Evolutionary conservation across 257 asterid species (phyloP).

Genomic region (Solanum piurae): DNA sequence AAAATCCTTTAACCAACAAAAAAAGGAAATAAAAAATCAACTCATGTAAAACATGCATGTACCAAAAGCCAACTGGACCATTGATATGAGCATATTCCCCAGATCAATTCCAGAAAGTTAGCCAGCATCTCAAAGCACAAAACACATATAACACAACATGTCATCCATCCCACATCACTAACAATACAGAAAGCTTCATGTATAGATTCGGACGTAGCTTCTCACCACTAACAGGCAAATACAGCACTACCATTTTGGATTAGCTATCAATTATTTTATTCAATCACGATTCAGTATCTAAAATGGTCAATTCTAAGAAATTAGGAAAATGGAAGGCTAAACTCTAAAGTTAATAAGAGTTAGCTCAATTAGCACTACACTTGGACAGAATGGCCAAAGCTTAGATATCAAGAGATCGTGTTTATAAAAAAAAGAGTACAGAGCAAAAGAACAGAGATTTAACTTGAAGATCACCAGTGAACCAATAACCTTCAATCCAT

Average conservation of each 20-base stretch:
- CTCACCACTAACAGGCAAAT: background rate
- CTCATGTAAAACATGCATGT: background rate
- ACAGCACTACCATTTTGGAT: background rate
- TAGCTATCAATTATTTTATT: background rate
- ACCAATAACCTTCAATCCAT: background rate
- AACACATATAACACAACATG: background rate
- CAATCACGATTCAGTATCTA: background rate
- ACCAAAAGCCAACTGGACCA: background rate
- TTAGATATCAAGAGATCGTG: background rate
- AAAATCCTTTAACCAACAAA: background rate
- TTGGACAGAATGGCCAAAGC: background rate
- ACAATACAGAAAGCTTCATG: background rate
- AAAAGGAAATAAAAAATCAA: background rate
- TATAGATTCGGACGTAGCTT: background rate
- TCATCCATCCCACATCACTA: background rate
- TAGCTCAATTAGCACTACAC: background rate
- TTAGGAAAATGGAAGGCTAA: background rate
- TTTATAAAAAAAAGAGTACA: background rate
- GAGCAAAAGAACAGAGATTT: background rate
- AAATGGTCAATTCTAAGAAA: background rate
- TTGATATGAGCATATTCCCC: background rate
- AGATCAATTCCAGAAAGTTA: background rate
- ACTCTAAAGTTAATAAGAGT: background rate
- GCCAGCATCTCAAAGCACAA: background rate
- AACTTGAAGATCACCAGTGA: background rate